A percentile compares a stretch with the other conserved stretches of the same genome.
Conservation (phyloP, 352 stramenopile species). For the Globisporangium okanoganense region DNA sequence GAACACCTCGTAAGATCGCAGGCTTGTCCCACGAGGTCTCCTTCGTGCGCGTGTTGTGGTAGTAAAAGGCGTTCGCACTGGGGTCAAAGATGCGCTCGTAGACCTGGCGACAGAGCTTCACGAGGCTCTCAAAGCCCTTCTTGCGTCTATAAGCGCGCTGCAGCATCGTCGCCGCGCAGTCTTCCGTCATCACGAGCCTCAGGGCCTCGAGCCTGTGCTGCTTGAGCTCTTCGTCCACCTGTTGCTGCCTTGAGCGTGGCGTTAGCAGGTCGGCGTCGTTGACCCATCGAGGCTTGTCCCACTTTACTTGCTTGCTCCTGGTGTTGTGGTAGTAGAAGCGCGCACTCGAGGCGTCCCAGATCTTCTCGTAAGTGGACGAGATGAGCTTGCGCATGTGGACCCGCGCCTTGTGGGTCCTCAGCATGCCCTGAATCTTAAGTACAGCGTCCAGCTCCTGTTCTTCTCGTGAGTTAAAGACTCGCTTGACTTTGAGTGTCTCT, state of each 20-base stretch:
- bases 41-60: conserved; percentile 77
- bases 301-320: conserved; percentile 59
- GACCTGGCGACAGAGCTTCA: conserved; percentile 40
- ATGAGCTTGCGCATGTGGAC: conserved; percentile 48
- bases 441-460: conserved; percentile 31
- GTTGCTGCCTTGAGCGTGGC: conserved; percentile 32
- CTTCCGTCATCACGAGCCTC: conserved; percentile 19
- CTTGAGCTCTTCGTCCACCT: conserved; percentile 8
- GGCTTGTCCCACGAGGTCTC: conserved; percentile 70
- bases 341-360: conserved; percentile 45
- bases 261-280: conserved; percentile 59
- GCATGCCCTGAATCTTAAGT: conserved; percentile 51
- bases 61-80: conserved; percentile 50
- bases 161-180: conserved; percentile 47
- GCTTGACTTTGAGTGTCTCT: conserved; percentile 1
- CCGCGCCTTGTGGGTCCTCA: conserved; percentile 43
- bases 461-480: conserved; percentile 17
- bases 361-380: conserved; percentile 78
- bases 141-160: conserved; percentile 51
- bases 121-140: conserved; percentile 38
- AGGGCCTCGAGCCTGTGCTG: background rate
- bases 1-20: conserved; percentile 30
- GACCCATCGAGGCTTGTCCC: conserved; percentile 63
- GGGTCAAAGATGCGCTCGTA: conserved; percentile 76
- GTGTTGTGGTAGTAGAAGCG: conserved; percentile 85